phyloP scores from a whole-genome alignment of 1,284 basidiomycete genomes.

The Singerocomus inundabilis region DNA sequence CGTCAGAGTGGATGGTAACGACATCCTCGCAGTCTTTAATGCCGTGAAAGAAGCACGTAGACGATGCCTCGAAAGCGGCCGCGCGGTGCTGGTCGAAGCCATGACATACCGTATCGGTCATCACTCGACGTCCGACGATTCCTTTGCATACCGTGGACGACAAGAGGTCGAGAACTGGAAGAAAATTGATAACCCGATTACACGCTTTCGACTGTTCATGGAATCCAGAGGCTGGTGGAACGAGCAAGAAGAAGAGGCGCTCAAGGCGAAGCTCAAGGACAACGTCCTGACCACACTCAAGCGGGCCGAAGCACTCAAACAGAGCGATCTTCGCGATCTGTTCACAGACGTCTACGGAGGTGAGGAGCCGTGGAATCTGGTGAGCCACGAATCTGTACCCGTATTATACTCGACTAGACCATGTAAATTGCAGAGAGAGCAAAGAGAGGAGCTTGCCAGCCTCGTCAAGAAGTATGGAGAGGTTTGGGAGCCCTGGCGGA shows the following conservation, averaged over 20 bases:
- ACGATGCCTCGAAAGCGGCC: constrained; percentile 74
- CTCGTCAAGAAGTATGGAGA: constrained; percentile 84
- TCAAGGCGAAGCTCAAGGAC: constrained; percentile 67
- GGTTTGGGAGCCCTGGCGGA: constrained; percentile 81
- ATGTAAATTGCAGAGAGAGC: constrained; percentile 60
- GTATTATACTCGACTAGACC: neutral
- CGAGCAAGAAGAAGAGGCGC: constrained; percentile 67
- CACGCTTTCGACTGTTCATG: constrained; percentile 82
- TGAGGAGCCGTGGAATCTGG: constrained; percentile 82
- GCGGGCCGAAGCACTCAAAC: constrained; percentile 70
- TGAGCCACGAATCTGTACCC: constrained; percentile 40
- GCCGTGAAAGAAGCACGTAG: constrained; percentile 79
- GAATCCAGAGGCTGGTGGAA: constrained; percentile 88
- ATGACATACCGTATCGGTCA: constrained; percentile 96
- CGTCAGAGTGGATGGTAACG: constrained; percentile 91
- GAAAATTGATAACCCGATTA: constrained; percentile 85
- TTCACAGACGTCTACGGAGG: constrained; percentile 90
- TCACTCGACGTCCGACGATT: constrained; percentile 94
- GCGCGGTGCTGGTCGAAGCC: constrained; percentile 87
- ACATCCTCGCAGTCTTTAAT: constrained; percentile 83
- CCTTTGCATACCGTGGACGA: constrained; percentile 83
- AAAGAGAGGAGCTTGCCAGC: constrained; percentile 73
- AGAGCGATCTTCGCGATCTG: constrained; percentile 71
- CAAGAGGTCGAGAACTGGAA: constrained; percentile 87
- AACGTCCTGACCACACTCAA: constrained; percentile 80